Evolutionary conservation across 1,284 basidiomycete genomes (phyloP), one percentile per base, ranked within the genome.

Genomic region (Cryptococcus maquisensis): DNA sequence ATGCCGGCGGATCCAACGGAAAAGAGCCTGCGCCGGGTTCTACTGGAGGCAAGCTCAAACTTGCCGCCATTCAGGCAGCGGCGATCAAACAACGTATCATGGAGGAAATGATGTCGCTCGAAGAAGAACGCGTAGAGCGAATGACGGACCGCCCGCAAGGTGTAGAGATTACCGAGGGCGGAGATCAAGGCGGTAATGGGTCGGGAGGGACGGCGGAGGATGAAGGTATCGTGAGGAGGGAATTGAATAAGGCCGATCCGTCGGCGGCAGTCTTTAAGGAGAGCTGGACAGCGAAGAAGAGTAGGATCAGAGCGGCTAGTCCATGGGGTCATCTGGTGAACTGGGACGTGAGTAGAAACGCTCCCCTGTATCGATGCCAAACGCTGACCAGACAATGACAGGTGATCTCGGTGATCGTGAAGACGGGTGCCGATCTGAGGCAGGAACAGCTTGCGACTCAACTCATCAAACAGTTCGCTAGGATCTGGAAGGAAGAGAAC

Each of bases 401-500:
- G 74, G 92, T 94, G 61, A 84, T 98, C 46, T 95, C 93, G 9
- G 91, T 98, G 47, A 99, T 99, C 61, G 92, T 99, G 71, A 99
- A 99, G 78, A 98, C 94, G 3, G 96, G 95, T 2, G 93, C 88
- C 26, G 96, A 99, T 75, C 77, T 99, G 51, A 84, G 96, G 47
- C 96, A 99, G 77, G 96, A 99, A 73, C 96, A 98, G 76, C 81
- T 99, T 26, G 96, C 96, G 7, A 90, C 94, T 8, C 93, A 97
- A 71, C 83, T 99, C 8, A 95, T 99, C 55, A 86, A 81, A 62
- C 88, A 95, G 69, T 98, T 99, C 71, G 86, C 89, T 57, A 80
- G 84, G 54, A 97, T 99, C 68, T 99, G 93, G 92, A 84, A 85
- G 64, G 94, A 98, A 63, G 93, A 96, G 74, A 87, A 84, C 40